Evolutionary conservation across 495 filamentous ascomycete species (phyloP), one percentile per base, ranked within the genome.

Genomic region (Daldinia grandis): DNA sequence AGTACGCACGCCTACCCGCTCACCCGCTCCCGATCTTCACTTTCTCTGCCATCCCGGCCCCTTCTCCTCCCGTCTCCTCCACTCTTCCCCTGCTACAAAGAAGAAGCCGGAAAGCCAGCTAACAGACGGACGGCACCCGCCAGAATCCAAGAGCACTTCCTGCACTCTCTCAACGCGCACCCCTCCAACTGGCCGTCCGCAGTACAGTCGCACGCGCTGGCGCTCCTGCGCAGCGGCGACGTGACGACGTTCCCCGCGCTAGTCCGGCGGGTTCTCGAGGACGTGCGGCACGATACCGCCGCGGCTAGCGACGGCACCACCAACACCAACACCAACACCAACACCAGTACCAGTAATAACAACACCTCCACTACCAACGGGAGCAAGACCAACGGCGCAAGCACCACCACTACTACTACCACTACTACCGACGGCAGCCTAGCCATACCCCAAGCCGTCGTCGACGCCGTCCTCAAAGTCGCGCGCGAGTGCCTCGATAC

Each of bases 121-220:
- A 65, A 78, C 57, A 9, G 6, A 47, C 14, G 37, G 1, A 30
- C 51, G 7, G n/a, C 33, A 35, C 24, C 40, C 44, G n/a, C 12
- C 68, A 87, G 85, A 71, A 88, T 88, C 66, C 85, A 88, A 77
- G 84, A 87, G n/a, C 74, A 79, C 55, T 81, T 88, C 72, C 79
- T 86, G 5, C 84, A 87, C 76, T 74, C 81, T 17, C 84, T 87
- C 56, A 75, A 87, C 74, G 69, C 84, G 5, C 76, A 83, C 74
- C 69, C 74, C 17, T 76, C 81, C 67, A 87, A 88, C 78, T 88
- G 86, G 86, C 85, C 84, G 2, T 83, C 83, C n/a, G 49, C 76
- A 38, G 75, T 88, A 59, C 83, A 85, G 59, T 69, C 72, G 44
- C 82, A 86, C 78, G 86, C 85, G 35, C 78, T 87, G 19, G 28